Evolutionary conservation across 2,329 filamentous ascomycete genomes (phyloP).

Genomic region (Ceratocystis diversiconidia): DNA sequence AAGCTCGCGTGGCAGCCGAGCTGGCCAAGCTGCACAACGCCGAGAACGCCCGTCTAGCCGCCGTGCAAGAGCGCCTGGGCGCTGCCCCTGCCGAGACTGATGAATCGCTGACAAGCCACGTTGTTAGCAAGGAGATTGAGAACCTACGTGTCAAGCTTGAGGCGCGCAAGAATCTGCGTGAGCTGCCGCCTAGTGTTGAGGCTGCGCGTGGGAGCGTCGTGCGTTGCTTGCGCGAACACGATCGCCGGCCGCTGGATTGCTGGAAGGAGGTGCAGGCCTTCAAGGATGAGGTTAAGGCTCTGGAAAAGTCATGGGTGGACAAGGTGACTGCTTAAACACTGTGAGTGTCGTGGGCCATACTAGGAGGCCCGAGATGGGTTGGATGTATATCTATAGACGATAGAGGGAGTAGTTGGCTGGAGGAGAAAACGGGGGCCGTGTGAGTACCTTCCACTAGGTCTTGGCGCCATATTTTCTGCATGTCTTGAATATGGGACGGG

Average conservation of each 20-base stretch:
- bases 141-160: slow-evolving; percentile 45
- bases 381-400: background rate
- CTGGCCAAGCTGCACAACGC: slow-evolving; percentile 63
- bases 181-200: slow-evolving; percentile 58
- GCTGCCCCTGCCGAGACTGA: slow-evolving; percentile 33
- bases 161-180: slow-evolving; percentile 48
- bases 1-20: slow-evolving; percentile 72
- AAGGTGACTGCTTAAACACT: slow-evolving; percentile 39
- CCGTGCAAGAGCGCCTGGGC: slow-evolving; percentile 51
- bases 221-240: slow-evolving; percentile 67
- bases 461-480: background rate
- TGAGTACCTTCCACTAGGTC: background rate
- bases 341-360: background rate
- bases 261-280: slow-evolving; percentile 87
- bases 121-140: slow-evolving; percentile 46
- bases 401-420: background rate
- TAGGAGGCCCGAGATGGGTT: background rate
- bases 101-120: slow-evolving; percentile 27
- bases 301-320: slow-evolving; percentile 81
- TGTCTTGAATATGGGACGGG: background rate
- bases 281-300: slow-evolving; percentile 70
- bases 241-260: slow-evolving; percentile 81
- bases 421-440: background rate
- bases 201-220: slow-evolving; percentile 63
- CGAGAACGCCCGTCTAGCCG: slow-evolving; percentile 53